Evolutionary conservation across 805 yeast species (phyloP).

Genomic region (Jamesozyma gamospora): DNA sequence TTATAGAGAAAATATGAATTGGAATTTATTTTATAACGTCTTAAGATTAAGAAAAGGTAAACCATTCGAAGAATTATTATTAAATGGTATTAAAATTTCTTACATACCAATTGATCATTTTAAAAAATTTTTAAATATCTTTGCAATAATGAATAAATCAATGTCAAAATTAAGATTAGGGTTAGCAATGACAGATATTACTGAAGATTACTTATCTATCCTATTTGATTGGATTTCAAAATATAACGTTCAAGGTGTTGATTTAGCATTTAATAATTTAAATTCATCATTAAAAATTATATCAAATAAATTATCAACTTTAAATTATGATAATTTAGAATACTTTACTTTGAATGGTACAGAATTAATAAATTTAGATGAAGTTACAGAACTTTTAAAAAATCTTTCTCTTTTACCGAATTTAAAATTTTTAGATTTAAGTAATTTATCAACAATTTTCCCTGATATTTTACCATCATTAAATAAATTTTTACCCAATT

Average conservation of each 20-base stretch:
- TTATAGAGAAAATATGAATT: conserved; percentile 71
- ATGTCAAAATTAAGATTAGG: conserved; percentile 43
- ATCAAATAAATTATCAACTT: conserved; percentile 15
- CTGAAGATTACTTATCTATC: conserved; percentile 43
- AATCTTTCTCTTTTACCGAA: conserved; percentile 44
- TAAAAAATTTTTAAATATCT: conserved; percentile 44
- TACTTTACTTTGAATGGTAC: conserved; percentile 61
- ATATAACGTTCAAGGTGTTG: conserved; percentile 48
- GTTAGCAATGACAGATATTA: conserved; percentile 62
- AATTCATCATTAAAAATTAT: conserved; percentile 23
- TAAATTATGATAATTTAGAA: conserved; percentile 23
- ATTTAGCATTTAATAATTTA: conserved; percentile 74
- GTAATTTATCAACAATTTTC: conserved; percentile 58
- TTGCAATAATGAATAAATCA: conserved; percentile 34
- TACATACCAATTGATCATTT: conserved; percentile 41
- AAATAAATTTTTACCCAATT: conserved; percentile 56
- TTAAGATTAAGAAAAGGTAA: conserved; percentile 56
- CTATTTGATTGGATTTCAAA: conserved; percentile 49
- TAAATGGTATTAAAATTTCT: conserved; percentile 66
- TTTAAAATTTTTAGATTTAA: conserved; percentile 64
- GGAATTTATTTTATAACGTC: conserved; percentile 68
- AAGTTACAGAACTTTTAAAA: conserved; percentile 40
- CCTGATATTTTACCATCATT: conserved; percentile 51
- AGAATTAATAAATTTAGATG: conserved; percentile 43
- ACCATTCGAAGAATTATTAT: conserved; percentile 55